Evolutionary conservation across 2,329 filamentous ascomycete genomes (phyloP).

Genomic region (Teratosphaeria epicoccoides): DNA sequence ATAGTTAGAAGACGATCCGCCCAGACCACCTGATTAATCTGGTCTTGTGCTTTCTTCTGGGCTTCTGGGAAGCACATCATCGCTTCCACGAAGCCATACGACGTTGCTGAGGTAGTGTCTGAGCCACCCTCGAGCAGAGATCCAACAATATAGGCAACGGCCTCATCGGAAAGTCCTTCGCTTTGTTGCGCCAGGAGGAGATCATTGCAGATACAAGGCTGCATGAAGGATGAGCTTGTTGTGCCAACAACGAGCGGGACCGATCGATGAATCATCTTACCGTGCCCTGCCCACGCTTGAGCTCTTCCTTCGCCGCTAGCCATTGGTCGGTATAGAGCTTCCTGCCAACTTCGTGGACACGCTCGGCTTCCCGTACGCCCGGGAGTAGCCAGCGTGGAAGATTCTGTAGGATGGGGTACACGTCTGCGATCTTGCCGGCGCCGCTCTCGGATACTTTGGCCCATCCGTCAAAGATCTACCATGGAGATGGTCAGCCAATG

Average conservation of each 20-base stretch:
- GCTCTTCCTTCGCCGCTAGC: conserved; percentile 12
- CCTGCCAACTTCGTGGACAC: conserved; percentile 11
- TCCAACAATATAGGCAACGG: conserved; percentile 25
- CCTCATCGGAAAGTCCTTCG: conserved; percentile 14
- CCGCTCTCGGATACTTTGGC: conserved; percentile 32
- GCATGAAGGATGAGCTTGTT: conserved; percentile 3
- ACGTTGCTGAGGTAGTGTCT: conserved; percentile 21
- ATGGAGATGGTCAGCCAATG: not conserved
- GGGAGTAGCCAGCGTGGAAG: conserved; percentile 32
- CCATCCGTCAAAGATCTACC: conserved; percentile 29
- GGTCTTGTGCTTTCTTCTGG: conserved; percentile 9
- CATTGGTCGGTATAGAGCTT: conserved; percentile 14
- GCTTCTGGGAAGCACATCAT: conserved; percentile 18
- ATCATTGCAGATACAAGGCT: conserved; percentile 15
- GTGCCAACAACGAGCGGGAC: not conserved
- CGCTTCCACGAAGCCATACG: conserved; percentile 21
- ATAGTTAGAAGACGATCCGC: conserved; percentile 35
- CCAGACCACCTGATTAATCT: conserved; percentile 29
- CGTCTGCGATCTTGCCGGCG: conserved; percentile 35
- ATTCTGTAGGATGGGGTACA: conserved; percentile 35
- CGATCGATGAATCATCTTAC: not conserved
- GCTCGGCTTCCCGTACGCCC: conserved; percentile 10
- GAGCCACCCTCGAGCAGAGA: conserved; percentile 24
- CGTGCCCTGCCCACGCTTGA: conserved; percentile 4
- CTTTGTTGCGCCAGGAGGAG: conserved; percentile 16